Evolutionary conservation across 768 basidiomycete species (phyloP), one percentile per base, ranked within the genome.

Genomic region (Termitomyces sp.): DNA sequence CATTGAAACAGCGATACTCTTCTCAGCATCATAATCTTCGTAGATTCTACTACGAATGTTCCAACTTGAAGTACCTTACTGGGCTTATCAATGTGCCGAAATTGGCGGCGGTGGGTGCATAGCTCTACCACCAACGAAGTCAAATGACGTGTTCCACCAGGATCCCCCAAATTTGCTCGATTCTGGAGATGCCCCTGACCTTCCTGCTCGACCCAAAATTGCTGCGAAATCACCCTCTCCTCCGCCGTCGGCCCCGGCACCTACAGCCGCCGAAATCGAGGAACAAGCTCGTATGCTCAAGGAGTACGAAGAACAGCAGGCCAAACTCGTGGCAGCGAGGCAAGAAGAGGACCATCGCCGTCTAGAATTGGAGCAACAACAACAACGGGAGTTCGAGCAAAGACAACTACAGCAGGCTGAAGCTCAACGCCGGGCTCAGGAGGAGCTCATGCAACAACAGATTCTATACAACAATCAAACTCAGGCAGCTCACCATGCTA

Each of bases 21-120:
- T 83, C 92, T 29, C 97, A 98, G 69, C 97, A 99, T 70, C 88
- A 95, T 70, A 89, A 86, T 65, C 83, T 99, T 10, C 89, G 97
- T 64, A 94, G 96, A 73, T 99, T 97, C 77, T 98, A 98, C 79
- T 98, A 98, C 72, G 97, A 99, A 72, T 99, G 97, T 72, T 97
- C 95, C 10, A 98, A 98, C 76, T 84, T 99, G 66, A 98, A 97
- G 73, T 99, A 97, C 74, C 77, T 99, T 56, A 99, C 97, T 10
- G 93, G 96, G 49, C 83, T 99, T 37, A 97, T 98, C 70, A 99
- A 98, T 73, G 96, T 99, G 2, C 97, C 97, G 11, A 99, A 98
- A 74, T 83, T 99, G 40, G 96, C 94, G 49, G 88, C 92, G 70
- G 94, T 94, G 69, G 46, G 84, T 68, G 20, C 15, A 12, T 36